A percentile compares a stretch with the other conserved stretches of the same genome.
Evolutionary conservation across 202 grass and related monocot species (phyloP).

Genomic region (Miscanthus sacchariflorus): DNA sequence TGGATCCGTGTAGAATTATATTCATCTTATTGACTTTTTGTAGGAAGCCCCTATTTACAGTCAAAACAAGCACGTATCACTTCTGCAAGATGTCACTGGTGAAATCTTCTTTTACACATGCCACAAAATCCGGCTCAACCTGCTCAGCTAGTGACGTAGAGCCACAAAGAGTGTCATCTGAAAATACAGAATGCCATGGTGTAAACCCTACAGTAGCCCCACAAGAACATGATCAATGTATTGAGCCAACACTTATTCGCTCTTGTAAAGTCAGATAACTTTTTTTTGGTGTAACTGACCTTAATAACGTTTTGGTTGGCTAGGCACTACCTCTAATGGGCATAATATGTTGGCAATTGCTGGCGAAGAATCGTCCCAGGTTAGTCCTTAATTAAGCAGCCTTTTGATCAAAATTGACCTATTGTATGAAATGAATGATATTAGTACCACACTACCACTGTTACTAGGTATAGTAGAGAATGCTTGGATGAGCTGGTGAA

Average conservation of each 20-base stretch:
- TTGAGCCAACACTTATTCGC: not conserved
- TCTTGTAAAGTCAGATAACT: constrained; percentile 23
- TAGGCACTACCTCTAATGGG: constrained; percentile 50
- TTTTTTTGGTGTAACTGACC: constrained; percentile 9
- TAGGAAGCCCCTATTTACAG: constrained; percentile 77
- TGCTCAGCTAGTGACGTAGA: constrained; percentile 41
- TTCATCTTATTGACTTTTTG: constrained; percentile 11
- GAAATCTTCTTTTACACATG: constrained; percentile 51
- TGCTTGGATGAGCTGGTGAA: constrained; percentile 4
- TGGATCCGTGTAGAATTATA: constrained; percentile 15
- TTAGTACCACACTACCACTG: not conserved
- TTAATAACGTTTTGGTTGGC: constrained; percentile 29
- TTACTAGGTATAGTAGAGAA: not conserved
- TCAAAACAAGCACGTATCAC: constrained; percentile 83
- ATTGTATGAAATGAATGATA: constrained; percentile 6
- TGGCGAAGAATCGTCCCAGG: constrained; percentile 75
- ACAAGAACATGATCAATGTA: constrained; percentile 53
- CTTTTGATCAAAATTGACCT: constrained; percentile 21
- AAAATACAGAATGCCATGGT: constrained; percentile 40
- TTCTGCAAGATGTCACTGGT: constrained; percentile 96
- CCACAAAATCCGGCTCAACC: constrained; percentile 35
- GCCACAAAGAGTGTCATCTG: constrained; percentile 31
- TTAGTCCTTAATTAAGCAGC: constrained; percentile 36
- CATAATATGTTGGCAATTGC: constrained; percentile 74
- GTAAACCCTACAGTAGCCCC: constrained; percentile 29